These are phyloP conservation scores for Schizochytrium sp. DNA, from an alignment of 108 stramenopile genomes.

Conservation along the genomic window DNA sequence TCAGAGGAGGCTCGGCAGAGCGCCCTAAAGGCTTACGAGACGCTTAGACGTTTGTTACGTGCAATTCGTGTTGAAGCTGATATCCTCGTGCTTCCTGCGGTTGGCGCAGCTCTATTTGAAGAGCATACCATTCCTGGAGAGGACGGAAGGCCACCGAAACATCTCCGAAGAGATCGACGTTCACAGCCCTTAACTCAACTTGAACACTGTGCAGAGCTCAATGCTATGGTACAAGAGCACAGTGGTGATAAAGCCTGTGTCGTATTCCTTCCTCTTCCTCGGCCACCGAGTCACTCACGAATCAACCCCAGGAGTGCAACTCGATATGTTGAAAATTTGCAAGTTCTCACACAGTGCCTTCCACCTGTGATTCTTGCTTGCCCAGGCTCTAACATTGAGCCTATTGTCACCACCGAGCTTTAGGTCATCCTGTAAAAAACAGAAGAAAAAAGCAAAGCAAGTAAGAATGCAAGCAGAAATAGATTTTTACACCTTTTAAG, in stretches of 20 bases:
- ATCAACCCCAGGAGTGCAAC: neutral
- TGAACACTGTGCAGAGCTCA: slow-evolving; percentile 30
- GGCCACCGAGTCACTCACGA: neutral
- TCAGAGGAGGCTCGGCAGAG: neutral
- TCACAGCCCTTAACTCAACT: neutral
- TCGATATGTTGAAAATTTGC: neutral
- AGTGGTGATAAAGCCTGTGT: neutral
- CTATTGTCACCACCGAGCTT: slow-evolving; percentile 3
- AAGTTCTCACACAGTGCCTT: slow-evolving; percentile 5
- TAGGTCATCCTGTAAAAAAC: neutral
- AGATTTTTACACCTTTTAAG: too few species aligned
- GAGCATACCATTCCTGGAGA: neutral
- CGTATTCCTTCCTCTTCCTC: slow-evolving; percentile 26
- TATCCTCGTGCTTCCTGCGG: slow-evolving; percentile 10
- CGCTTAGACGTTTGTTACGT: neutral
- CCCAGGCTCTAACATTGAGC: neutral
- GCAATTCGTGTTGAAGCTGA: slow-evolving; percentile 46
- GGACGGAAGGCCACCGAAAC: neutral
- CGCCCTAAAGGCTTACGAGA: neutral
- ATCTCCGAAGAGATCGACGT: neutral
- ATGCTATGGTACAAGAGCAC: slow-evolving; percentile 54
- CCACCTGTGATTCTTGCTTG: neutral
- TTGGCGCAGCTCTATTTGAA: neutral
- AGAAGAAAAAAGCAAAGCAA: too few species aligned
- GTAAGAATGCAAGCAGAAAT: too few species aligned